Percentiles rank a stretch among this genome's conserved stretches.
Conservation (phyloP, 768 basidiomycete species). For the Antrodiella citrinella region DNA sequence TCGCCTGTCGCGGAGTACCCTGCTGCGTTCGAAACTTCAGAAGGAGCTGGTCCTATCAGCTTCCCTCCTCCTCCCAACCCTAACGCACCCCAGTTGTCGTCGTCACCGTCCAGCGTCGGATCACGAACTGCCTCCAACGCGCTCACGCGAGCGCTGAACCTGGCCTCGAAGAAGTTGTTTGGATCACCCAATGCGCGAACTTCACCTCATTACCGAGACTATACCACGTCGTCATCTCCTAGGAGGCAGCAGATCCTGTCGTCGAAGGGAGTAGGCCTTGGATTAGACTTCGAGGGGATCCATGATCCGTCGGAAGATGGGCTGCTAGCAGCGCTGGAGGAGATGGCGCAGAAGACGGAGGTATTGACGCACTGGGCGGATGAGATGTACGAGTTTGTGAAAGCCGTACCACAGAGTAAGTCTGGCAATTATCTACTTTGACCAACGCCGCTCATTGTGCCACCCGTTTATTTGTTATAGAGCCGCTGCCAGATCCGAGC, state of each 20-base stretch:
- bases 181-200: slow-evolving; percentile 37
- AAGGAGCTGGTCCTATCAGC: slow-evolving; percentile 32
- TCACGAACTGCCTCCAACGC: slow-evolving; percentile 65
- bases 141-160: slow-evolving; percentile 67
- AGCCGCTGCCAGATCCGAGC: slow-evolving; percentile 72
- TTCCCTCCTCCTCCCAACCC: slow-evolving; percentile 60
- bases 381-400: slow-evolving; percentile 86
- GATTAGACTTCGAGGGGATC: slow-evolving; percentile 29
- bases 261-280: slow-evolving; percentile 14
- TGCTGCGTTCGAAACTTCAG: slow-evolving; percentile 17
- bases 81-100: slow-evolving; percentile 47
- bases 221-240: slow-evolving; percentile 44
- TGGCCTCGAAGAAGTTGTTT: slow-evolving; percentile 79
- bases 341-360: slow-evolving; percentile 92
- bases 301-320: slow-evolving; percentile 75
- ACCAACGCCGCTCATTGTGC: slow-evolving; percentile 5
- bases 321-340: slow-evolving; percentile 74
- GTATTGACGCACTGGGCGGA: slow-evolving; percentile 93
- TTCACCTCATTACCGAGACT: slow-evolving; percentile 29
- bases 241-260: slow-evolving; percentile 47
- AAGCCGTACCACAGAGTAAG: slow-evolving; percentile 77
- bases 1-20: slow-evolving; percentile 29
- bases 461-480: slow-evolving; percentile 40
- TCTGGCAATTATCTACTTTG: slow-evolving; percentile 15
- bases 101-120: slow-evolving; percentile 53